Evolutionary conservation across 2,329 filamentous ascomycete genomes (phyloP), one percentile per base, ranked within the genome.

Genomic region (Aspergillus ibericus): DNA sequence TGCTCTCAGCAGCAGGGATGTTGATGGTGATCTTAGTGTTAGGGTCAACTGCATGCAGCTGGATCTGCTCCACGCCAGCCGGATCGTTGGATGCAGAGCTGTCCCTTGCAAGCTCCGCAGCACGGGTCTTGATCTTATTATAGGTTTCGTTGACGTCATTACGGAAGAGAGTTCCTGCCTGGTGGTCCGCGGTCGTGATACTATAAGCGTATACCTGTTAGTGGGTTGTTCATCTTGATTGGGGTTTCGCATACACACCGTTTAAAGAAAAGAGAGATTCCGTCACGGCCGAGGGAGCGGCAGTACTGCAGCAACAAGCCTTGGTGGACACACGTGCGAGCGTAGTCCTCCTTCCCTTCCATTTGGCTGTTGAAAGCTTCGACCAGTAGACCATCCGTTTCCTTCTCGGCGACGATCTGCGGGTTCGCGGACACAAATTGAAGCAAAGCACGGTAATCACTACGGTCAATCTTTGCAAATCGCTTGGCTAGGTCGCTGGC

Each of bases 61-160:
- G 96, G 66, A 99, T 99, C 76, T 97, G 93, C 79, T 99, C 95
- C 9, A 96, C 89, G 18, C 89, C 91, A 22, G 82, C 85, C 1
- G 77, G 77, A 7, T 80, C 80, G 46, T 76, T 74, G 18, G 80
- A 81, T 5, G 79, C 81, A 46, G 82, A 78, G 58, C 81, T 77
- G 66, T 89, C 82, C 62, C 84, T 85, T 40, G 80, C 81, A 63
- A 96, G 88, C 75, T 96, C 91, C 6, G 83, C 82, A 1, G 90
- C 87, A 49, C 95, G 87, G 25, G 82, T 87, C 69, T 87, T 87
- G 75, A 99, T 98, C 55, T 88, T 87, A 68, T 82, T 82, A 76
- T 96, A 97, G 3, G 93, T 98, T 38, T 88, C 87, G 70, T 92
- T 89, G 46, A 99, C 93, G 73, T 99, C 95, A 75, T 96, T 93